Evolutionary conservation across 345 rosid species (phyloP).

Genomic region (Aethionema arabicum): DNA sequence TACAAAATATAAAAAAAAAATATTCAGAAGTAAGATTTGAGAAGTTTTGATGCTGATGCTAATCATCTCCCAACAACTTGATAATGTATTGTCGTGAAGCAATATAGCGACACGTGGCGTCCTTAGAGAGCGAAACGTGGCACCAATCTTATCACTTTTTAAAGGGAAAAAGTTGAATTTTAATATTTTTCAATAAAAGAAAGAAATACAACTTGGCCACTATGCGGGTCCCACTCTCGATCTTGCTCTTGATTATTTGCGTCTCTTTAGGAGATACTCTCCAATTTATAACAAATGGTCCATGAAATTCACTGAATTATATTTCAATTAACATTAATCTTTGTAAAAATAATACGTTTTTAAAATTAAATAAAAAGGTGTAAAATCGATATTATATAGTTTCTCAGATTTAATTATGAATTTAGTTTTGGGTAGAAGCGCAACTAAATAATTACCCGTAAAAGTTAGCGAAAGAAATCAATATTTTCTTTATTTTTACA

Average conservation of each 20-base stretch:
- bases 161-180: not conserved
- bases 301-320: too few relatives aligned
- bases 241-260: conserved; percentile 33
- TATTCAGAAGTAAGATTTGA: too few relatives aligned
- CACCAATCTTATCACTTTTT: conserved; percentile 13
- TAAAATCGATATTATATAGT: not conserved
- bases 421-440: conserved; percentile 6
- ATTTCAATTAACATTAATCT: too few relatives aligned
- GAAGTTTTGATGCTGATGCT: conserved; percentile 1
- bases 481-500: not conserved
- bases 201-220: conserved; percentile 35
- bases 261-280: conserved; percentile 34
- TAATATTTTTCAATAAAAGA: not conserved
- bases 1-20: too few relatives aligned
- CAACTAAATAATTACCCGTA: not conserved
- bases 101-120: conserved; percentile 19
- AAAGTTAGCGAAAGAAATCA: not conserved
- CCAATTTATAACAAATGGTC: not conserved
- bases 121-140: conserved; percentile 22
- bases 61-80: conserved; percentile 31
- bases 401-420: not conserved
- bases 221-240: conserved; percentile 33
- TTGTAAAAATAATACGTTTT: too few relatives aligned
- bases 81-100: conserved; percentile 23
- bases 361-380: too few relatives aligned